Evolutionary conservation across 768 basidiomycete species (phyloP), one percentile per base, ranked within the genome.

Genomic region (Tylopilus rubrobrunneus): DNA sequence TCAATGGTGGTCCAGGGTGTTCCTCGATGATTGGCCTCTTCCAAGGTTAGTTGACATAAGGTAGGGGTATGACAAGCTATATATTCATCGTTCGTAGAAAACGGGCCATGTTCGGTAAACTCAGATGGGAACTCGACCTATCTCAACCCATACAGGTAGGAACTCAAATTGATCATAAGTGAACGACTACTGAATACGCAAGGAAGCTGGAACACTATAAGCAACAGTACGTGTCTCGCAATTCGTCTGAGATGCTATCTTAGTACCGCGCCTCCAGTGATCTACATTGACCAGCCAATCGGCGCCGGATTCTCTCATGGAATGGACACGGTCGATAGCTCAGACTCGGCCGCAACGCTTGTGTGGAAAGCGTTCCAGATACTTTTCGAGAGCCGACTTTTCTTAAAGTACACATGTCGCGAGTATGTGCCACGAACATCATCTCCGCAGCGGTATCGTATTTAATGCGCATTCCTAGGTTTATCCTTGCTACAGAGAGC

Each of bases 251-350:
- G 9, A 19, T 14, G 28, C 19, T 15, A 42, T 46, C 46, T 45
- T 52, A 11, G 9, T 51, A 25, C 25, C 25, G 25, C 25, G 25
- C 25, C 25, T 25, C 1, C 48, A 86, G 84, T 87, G 68, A 81
- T 87, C 33, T 86, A 86, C 62, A 82, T 86, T 33, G 84, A 86
- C 63, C 84, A 86, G 60, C 85, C 84, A 5, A 80, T 86, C 39
- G 83, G 82, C 0, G 78, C 82, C 0, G 84, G 85, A 4, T 85
- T 85, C 62, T 86, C 84, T 0, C 78, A 76, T 51, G 84, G 85
- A 17, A 74, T 65, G 0, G 76, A 79, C 49, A 76, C 74, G 0
- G 80, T 83, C n/a, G 81, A 85, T 56, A 73, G 61, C 45, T 74
- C 72, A 1, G 62, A 77, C 33, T 53, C 78, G n/a, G 82, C 84